Base-by-base conservation (phyloP, 2,329 filamentous ascomycete species). In the Fusarium sp. region DNA sequence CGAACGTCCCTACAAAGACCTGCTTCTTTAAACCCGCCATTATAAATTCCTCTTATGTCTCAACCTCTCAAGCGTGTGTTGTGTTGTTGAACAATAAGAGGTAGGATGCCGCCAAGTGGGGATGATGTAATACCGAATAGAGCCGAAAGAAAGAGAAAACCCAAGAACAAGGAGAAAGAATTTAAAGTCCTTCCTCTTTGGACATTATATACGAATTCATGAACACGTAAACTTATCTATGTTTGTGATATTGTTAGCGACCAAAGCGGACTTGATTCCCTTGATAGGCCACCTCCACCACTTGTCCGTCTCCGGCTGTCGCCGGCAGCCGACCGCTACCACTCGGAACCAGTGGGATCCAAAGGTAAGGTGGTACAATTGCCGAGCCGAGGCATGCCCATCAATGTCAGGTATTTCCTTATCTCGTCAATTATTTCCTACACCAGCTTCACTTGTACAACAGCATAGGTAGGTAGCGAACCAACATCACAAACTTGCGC, bases 1-100 rank as follows among this genome's bases (percentile, higher is more conserved):
- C 81, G 73, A 90, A 90, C 1, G 85, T 86, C 65, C 88, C 88
- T 41, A 86, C 76, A 72, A 89, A 87, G 25, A 89, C 74, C 74
- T 87, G 82, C 53, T 84, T 84, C 62, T 77, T 80, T 18, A 68
- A 56, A 17, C 65, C 61, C 38, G 76, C 57, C 71, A 75, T 68
- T 17, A 17, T 45, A 31, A 6, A 61, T 10, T 18, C 42, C 22
- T 42, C n/a, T 46, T n/a, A 47, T 64, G 22, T 63, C n/a, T 47
- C 35, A 14, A 27, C 20, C 17, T 38, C 29, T 49, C 20, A 41
- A 41, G 14, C 18, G 36, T 61, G 25, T 27, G 18, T n/a, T 33
- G 14, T 25, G 18, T 20, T n/a, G 22, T 38, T 33, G 25, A 39
- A 60, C 15, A 38, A 47, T 35, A 41, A 7, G 33, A 50, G 38